phyloP scores from a whole-genome alignment of 108 stramenopile genomes.

The Cyclotella baltica region DNA sequence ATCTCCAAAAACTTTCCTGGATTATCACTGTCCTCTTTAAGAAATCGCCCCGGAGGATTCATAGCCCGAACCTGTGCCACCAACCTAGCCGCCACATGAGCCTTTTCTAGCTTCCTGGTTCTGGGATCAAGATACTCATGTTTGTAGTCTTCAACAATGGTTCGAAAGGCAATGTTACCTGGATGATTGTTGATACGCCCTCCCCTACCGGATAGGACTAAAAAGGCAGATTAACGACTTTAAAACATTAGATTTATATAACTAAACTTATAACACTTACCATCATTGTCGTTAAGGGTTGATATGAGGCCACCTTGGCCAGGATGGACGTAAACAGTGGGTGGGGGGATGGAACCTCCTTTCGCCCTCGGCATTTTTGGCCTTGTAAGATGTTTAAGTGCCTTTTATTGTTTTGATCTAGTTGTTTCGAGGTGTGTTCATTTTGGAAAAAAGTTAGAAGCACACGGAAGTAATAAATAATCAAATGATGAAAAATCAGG shows the following conservation, averaged over 20 bases:
- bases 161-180: constrained; percentile 55
- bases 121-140: constrained; percentile 52
- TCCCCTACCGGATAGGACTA: constrained; percentile 58
- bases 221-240: no score
- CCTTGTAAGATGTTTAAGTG: background rate
- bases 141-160: constrained; percentile 54
- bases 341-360: constrained; percentile 16
- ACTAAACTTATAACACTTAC: no score
- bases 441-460: no score
- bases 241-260: no score
- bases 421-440: no score
- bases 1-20: constrained; percentile 57
- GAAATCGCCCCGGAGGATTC: constrained; percentile 61
- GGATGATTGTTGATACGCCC: constrained; percentile 64
- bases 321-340: background rate
- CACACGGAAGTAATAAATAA: background rate
- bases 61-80: constrained; percentile 51
- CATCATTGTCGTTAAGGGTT: constrained; percentile 12
- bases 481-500: no score
- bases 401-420: background rate
- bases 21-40: constrained; percentile 58
- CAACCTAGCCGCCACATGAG: constrained; percentile 50
- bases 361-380: constrained; percentile 14
- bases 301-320: constrained; percentile 13
- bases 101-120: constrained; percentile 56